Conservation (phyloP, 1,284 basidiomycete genomes). For the Tylopilus sp. region DNA sequence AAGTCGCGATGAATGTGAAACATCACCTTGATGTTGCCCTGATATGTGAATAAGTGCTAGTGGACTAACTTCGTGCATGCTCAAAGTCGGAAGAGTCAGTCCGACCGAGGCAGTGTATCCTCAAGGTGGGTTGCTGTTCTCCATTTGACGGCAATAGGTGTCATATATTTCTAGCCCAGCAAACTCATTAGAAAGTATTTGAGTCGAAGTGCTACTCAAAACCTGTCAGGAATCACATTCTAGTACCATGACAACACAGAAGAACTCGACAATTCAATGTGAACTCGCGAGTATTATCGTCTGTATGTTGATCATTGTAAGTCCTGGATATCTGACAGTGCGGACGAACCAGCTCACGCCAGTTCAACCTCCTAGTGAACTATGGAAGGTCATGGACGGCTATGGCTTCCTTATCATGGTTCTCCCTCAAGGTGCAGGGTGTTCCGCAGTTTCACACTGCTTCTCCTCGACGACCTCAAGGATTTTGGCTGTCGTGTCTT, state of each 20-base stretch:
- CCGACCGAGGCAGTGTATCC: slow-evolving; percentile 14
- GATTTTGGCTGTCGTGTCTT: slow-evolving; percentile 18
- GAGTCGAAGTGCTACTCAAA: not conserved
- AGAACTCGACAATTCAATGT: not conserved
- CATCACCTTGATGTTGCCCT: not conserved
- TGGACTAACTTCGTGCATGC: not conserved
- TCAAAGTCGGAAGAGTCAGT: slow-evolving; percentile 4
- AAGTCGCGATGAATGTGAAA: not conserved
- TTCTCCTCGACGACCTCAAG: slow-evolving; percentile 24
- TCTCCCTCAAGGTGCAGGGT: slow-evolving; percentile 12
- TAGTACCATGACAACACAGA: not conserved
- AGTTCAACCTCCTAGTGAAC: slow-evolving; percentile 3
- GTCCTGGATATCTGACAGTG: not conserved
- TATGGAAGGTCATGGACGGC: not conserved
- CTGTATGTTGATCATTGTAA: not conserved
- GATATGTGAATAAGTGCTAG: not conserved
- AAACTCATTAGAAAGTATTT: too few species aligned
- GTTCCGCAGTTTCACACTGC: slow-evolving; percentile 25
- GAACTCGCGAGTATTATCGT: not conserved
- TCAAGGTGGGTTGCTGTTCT: slow-evolving; percentile 1
- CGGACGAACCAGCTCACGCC: slow-evolving; percentile 7
- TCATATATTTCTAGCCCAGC: too few species aligned
- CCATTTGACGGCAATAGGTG: not conserved
- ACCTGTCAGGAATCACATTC: not conserved
- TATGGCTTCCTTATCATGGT: slow-evolving; percentile 19